Conservation (phyloP, 768 basidiomycete species). For the Cantharellus anzutake region DNA sequence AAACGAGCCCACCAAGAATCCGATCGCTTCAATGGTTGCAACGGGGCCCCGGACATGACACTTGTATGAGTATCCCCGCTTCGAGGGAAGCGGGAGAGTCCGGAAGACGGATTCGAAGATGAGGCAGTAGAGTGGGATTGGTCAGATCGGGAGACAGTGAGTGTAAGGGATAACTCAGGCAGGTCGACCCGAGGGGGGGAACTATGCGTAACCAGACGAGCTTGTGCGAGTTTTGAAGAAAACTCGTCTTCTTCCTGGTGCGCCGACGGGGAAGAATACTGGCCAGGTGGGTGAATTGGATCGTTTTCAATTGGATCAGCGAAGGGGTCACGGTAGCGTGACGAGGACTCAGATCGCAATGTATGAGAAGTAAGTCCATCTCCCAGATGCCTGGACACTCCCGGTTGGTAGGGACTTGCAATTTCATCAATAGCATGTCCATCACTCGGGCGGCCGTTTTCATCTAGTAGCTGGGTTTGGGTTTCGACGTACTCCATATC, state of each 20-base stretch:
- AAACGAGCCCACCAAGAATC: slow-evolving; percentile 70
- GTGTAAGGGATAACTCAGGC: no score
- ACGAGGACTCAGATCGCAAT: slow-evolving; percentile 8
- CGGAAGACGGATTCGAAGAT: background rate
- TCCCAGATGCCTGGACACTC: no score
- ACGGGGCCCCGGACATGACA: background rate
- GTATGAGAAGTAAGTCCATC: background rate
- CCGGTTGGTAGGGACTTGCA: background rate
- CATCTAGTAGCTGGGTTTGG: background rate
- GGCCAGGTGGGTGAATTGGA: no score
- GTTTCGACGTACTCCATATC: slow-evolving; percentile 6
- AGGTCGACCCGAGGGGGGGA: no score
- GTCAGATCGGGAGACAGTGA: no score
- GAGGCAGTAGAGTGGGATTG: background rate
- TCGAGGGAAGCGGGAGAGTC: background rate
- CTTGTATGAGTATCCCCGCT: background rate
- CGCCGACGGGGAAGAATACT: no score
- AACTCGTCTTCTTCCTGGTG: no score
- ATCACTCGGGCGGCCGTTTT: background rate
- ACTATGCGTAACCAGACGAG: no score
- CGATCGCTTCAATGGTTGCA: slow-evolving; percentile 30
- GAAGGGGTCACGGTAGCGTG: background rate
- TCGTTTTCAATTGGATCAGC: background rate
- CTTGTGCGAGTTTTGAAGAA: no score
- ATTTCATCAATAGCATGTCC: background rate